Percentiles rank a stretch among this genome's conserved stretches.
Conservation (phyloP, 2,329 filamentous ascomycete species). For the Aspergillus glaucus region DNA sequence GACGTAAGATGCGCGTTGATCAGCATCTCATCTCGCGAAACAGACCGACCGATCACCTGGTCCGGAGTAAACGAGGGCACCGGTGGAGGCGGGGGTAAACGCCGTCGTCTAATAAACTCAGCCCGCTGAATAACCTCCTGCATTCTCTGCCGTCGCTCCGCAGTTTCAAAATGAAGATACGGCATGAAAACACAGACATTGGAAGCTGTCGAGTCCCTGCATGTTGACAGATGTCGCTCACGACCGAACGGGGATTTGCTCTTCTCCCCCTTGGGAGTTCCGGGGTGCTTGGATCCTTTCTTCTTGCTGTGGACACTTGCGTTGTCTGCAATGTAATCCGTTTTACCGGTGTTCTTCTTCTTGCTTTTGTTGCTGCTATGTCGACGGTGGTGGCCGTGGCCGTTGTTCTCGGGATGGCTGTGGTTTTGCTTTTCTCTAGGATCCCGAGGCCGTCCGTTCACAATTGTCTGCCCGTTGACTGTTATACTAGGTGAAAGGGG, state of each 20-base stretch:
- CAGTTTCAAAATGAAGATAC: constrained; percentile 60
- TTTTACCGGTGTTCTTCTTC: constrained; percentile 24
- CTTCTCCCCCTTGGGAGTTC: constrained; percentile 21
- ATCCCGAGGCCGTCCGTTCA: constrained; percentile 1
- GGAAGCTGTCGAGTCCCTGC: constrained; percentile 19
- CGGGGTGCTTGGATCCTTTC: constrained; percentile 22
- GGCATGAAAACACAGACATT: constrained; percentile 50
- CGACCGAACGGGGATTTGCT: constrained; percentile 29
- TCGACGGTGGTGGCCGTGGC: neutral
- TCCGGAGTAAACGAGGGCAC: constrained; percentile 8
- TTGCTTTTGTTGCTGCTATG: constrained; percentile 9
- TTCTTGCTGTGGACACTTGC: constrained; percentile 16
- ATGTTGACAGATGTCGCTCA: constrained; percentile 33
- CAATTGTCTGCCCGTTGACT: constrained; percentile 13
- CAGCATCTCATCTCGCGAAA: constrained; percentile 29
- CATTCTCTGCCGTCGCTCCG: constrained; percentile 51
- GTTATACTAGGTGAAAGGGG: constrained; percentile 11
- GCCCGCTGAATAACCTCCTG: constrained; percentile 45
- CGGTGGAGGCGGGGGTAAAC: neutral
- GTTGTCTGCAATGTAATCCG: constrained; percentile 24
- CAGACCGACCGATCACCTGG: constrained; percentile 23
- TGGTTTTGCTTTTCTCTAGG: constrained; percentile 4
- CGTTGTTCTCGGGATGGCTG: neutral
- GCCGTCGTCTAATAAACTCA: constrained; percentile 11
- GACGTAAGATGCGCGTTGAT: constrained; percentile 32